A percentile compares a stretch with the other conserved stretches of the same genome.
Conservation (phyloP, 2,329 filamentous ascomycete species). For the Trichoderma pleuroti region DNA sequence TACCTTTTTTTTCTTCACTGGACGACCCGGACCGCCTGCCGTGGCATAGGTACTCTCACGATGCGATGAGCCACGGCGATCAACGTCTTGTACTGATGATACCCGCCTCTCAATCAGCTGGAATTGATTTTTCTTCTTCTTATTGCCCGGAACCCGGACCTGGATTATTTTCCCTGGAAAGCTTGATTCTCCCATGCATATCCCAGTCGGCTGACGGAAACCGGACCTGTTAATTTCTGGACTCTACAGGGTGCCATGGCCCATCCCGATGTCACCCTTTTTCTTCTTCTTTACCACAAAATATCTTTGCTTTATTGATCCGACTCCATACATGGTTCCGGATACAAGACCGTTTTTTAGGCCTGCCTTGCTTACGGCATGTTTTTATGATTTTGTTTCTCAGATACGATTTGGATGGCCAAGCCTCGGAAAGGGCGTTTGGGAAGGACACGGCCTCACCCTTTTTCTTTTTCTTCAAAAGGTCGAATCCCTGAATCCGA, state of each 20-base stretch:
- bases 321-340: background rate
- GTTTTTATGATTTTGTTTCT: background rate
- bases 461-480: background rate
- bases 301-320: background rate
- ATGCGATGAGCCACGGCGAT: background rate
- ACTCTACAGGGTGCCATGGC: background rate
- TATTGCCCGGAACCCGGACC: background rate
- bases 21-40: background rate
- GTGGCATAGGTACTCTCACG: background rate
- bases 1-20: background rate
- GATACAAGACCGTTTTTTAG: background rate
- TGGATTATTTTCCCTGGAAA: background rate
- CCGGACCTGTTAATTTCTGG: background rate
- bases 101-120: conserved; percentile 11
- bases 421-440: conserved; percentile 24
- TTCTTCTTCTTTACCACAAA: background rate
- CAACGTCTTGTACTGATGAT: conserved; percentile 9
- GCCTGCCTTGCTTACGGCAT: background rate
- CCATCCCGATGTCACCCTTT: background rate
- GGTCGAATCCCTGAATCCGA: conserved; percentile 1
- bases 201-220: background rate
- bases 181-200: background rate
- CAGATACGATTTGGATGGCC: conserved; percentile 16
- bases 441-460: conserved; percentile 6
- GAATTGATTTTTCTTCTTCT: background rate